Evolutionary conservation across 192 early-diverging fungal genomes (phyloP).

Genomic region (Pilaira anomala): DNA sequence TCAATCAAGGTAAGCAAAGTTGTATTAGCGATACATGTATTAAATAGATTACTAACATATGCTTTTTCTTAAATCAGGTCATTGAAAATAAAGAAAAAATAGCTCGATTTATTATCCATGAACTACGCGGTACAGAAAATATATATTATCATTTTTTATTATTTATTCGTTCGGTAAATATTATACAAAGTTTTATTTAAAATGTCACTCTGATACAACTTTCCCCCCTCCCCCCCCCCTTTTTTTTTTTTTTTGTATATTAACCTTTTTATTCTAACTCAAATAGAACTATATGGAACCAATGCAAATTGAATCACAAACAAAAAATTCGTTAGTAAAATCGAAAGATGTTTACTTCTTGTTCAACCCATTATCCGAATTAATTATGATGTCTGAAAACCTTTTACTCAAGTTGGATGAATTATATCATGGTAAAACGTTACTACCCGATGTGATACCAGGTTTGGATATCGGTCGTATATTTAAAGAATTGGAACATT

Average conservation of each 20-base stretch:
- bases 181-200: neutral
- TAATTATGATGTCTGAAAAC: slow-evolving; percentile 30
- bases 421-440: neutral
- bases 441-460: slow-evolving; percentile 4
- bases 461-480: slow-evolving; percentile 23
- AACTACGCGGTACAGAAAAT: slow-evolving; percentile 30
- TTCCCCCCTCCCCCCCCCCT: too few relatives aligned
- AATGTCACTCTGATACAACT: neutral
- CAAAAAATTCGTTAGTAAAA: slow-evolving; percentile 31
- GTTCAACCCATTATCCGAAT: slow-evolving; percentile 35
- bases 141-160: slow-evolving; percentile 36
- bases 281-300: slow-evolving; percentile 40
- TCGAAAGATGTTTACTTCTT: slow-evolving; percentile 32
- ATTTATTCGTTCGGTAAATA: slow-evolving; percentile 41
- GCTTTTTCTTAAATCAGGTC: too few relatives aligned
- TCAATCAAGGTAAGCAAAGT: neutral
- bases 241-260: too few relatives aligned
- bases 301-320: slow-evolving; percentile 24
- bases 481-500: slow-evolving; percentile 21
- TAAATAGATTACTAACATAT: too few relatives aligned
- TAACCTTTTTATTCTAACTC: neutral
- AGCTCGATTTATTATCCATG: slow-evolving; percentile 27
- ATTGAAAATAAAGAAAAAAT: too few relatives aligned
- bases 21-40: too few relatives aligned
- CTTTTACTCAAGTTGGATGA: slow-evolving; percentile 20